A percentile compares a stretch with the other conserved stretches of the same genome.
Conservation (phyloP, 345 rosid genomes). For the rapeseed (Brassica napus) region DNA sequence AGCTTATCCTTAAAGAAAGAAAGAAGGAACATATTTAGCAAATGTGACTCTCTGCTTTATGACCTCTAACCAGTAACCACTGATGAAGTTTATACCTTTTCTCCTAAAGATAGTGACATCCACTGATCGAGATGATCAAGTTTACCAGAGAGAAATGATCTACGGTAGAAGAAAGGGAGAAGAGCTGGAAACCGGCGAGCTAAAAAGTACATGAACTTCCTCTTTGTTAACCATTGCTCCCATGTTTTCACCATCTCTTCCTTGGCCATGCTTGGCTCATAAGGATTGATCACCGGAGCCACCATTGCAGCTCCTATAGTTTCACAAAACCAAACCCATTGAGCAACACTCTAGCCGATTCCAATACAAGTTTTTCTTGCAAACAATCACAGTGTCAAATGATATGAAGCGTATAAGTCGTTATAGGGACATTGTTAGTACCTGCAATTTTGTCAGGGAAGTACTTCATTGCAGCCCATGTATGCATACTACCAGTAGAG, state of each 20-base stretch:
- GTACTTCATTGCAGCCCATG: conserved; percentile 90
- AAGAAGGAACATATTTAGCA: conserved; percentile 13
- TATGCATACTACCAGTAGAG: conserved; percentile 85
- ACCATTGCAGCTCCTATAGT: conserved; percentile 74
- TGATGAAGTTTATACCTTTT: conserved; percentile 51
- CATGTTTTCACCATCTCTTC: conserved; percentile 76
- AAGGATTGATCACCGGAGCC: conserved; percentile 79
- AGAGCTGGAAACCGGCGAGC: conserved; percentile 66
- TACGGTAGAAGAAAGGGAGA: conserved; percentile 59
- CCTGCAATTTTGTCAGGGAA: conserved; percentile 79
- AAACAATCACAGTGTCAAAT: neutral
- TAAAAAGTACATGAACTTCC: conserved; percentile 65
- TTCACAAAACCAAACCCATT: conserved; percentile 23
- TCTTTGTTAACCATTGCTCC: conserved; percentile 62
- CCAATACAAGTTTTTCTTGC: neutral
- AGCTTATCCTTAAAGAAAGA: conserved; percentile 61
- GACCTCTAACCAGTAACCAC: neutral
- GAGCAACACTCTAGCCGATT: neutral
- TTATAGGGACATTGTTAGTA: conserved; percentile 30
- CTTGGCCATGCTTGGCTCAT: conserved; percentile 72
- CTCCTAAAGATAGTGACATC: conserved; percentile 68
- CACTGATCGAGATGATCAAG: conserved; percentile 71
- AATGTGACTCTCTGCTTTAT: neutral
- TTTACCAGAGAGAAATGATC: conserved; percentile 75
- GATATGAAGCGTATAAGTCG: neutral